Evolutionary conservation across 140 eudicot genomes (phyloP).

Genomic region (Cichorium intybus): DNA sequence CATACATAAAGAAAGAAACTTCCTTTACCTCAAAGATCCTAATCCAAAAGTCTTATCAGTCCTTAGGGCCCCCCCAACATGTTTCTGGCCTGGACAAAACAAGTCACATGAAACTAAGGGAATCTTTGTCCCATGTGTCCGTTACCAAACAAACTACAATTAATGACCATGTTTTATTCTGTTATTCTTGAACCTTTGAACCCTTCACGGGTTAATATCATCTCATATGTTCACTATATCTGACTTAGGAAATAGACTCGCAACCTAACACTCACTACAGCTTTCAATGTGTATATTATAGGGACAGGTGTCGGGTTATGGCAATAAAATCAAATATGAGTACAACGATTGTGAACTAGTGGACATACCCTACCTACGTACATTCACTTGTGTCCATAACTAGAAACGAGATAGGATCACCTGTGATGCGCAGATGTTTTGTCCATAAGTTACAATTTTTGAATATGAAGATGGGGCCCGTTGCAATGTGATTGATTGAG

Average conservation of each 20-base stretch:
- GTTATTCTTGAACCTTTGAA: neutral
- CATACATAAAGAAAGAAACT: too few relatives aligned
- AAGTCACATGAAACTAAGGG: slow-evolving; percentile 35
- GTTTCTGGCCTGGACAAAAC: slow-evolving; percentile 29
- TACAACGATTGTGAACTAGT: neutral
- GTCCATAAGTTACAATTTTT: neutral
- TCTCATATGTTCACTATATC: neutral
- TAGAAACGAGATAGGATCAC: too few relatives aligned
- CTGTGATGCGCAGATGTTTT: too few relatives aligned
- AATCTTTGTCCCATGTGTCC: slow-evolving; percentile 29
- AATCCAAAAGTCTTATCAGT: too few relatives aligned
- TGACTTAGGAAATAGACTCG: neutral
- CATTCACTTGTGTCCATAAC: too few relatives aligned
- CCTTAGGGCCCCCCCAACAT: slow-evolving; percentile 26
- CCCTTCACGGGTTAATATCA: neutral
- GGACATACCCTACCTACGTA: neutral
- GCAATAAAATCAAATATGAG: neutral
- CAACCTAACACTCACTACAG: neutral
- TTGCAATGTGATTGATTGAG: slow-evolving; percentile 1
- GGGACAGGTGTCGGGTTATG: neutral
- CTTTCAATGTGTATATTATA: neutral
- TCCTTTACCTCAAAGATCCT: neutral
- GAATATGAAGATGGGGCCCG: neutral
- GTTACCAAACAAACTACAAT: slow-evolving; percentile 26
- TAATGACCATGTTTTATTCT: neutral